Conservation (phyloP, 257 asterid genomes). For the Striga asiatica region DNA sequence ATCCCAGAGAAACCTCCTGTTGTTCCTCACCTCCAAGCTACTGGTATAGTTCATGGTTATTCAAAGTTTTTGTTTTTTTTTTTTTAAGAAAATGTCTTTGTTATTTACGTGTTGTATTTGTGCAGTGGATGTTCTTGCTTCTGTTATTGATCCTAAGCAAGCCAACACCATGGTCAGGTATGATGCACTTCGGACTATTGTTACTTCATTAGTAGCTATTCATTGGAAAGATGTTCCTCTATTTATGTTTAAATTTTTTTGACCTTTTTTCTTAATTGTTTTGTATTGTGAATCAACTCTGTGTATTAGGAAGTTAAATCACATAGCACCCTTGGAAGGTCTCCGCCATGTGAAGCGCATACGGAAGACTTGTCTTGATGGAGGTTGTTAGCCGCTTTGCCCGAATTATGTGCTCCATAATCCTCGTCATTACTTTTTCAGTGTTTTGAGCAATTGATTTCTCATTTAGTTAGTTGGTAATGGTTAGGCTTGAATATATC, state of each 20-base stretch:
- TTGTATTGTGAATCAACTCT: background rate
- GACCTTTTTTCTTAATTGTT: background rate
- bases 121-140: slow-evolving; percentile 49
- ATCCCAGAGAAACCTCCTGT: slow-evolving; percentile 52
- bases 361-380: slow-evolving; percentile 43
- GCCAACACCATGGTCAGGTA: slow-evolving; percentile 66
- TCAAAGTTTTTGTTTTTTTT: background rate
- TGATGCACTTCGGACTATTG: slow-evolving; percentile 9
- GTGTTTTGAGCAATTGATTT: background rate
- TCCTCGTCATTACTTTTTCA: background rate
- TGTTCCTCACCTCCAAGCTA: slow-evolving; percentile 56
- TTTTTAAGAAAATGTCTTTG: background rate
- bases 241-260: background rate
- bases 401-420: background rate
- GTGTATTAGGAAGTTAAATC: slow-evolving; percentile 57
- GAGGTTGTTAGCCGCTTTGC: slow-evolving; percentile 31
- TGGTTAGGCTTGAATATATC: background rate
- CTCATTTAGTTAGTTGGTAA: background rate
- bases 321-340: slow-evolving; percentile 69
- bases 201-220: background rate
- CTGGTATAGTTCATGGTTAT: slow-evolving; percentile 30
- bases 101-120: background rate
- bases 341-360: slow-evolving; percentile 88
- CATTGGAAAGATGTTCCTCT: background rate
- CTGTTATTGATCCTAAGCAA: slow-evolving; percentile 59